phyloP scores from a whole-genome alignment of 163 green algal species.

The Trebouxia gelatinosa region DNA sequence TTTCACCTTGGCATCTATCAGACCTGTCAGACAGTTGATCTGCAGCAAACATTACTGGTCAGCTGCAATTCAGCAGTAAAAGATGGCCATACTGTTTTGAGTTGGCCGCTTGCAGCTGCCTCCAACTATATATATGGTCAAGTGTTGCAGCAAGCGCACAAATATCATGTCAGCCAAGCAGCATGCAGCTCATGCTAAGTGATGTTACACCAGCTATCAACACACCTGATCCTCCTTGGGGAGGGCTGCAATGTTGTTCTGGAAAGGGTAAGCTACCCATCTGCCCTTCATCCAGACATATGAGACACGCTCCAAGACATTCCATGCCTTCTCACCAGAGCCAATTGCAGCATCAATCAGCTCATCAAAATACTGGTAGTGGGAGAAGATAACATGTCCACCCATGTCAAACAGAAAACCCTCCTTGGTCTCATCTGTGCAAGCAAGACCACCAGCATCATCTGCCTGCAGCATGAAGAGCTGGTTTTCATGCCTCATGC shows the following conservation, averaged over 20 bases:
- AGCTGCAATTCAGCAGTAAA: too few species aligned
- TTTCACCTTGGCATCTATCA: conserved; percentile 84
- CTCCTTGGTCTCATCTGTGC: conserved; percentile 83
- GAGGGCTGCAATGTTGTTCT: conserved; percentile 49
- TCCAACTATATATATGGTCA: too few species aligned
- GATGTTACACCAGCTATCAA: background rate
- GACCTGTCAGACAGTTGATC: conserved; percentile 79
- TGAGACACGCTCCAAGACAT: conserved; percentile 82
- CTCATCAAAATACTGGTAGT: conserved; percentile 95
- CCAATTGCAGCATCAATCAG: conserved; percentile 67
- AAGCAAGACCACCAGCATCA: conserved; percentile 82
- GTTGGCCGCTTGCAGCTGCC: too few species aligned
- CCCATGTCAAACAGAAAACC: conserved; percentile 96
- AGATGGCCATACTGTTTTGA: too few species aligned
- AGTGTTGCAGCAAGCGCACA: too few species aligned
- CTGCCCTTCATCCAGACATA: conserved; percentile 89
- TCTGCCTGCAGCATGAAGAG: conserved; percentile 56
- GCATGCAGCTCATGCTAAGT: background rate
- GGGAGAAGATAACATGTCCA: conserved; percentile 90
- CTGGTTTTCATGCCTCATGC: too few species aligned
- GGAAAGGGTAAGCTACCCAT: conserved; percentile 92
- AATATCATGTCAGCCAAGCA: too few species aligned
- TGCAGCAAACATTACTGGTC: conserved; percentile 35
- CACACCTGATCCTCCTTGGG: conserved; percentile 77
- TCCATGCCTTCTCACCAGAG: conserved; percentile 66